Base-by-base conservation (phyloP, 208 protist genomes). In the Strigomonas galati region DNA sequence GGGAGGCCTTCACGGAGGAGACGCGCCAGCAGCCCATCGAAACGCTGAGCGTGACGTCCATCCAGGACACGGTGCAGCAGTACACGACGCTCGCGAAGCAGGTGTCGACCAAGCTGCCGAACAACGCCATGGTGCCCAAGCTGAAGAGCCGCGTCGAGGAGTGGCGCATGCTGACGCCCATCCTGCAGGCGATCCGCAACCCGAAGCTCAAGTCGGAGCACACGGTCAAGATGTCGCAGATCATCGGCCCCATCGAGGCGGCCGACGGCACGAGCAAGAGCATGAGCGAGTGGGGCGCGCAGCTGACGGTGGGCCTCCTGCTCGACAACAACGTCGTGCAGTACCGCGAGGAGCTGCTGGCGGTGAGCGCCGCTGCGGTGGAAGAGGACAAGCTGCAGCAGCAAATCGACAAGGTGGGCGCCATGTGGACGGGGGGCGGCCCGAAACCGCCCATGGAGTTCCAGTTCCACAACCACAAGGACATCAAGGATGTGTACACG, bases 331-430 rank as follows among this genome's bases (percentile, higher is more conserved):
- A 96, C 51, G 80, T 99, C 9, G 67, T 95, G 28, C 78, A 89
- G 27, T 90, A 90, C 65, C 83, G 80, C 49, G 93, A 97, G 23
- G 82, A 89, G 19, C 93, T 99, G 43, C 53, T 89, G 23, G 92
- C 93, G 60, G 91, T 99, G 46, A 98, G 89, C 61, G 89, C 89
- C 0, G 76, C 85, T 23, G 98, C 98, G 27, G 95, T 89, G 10
- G 95, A 98, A 76, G 98, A 99, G 82, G 96, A 92, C 69, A 91
- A 95, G 48, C 97, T 99, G 75, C 94, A 98, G 79, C 87, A 97
- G 68, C 85, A 97, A 63, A 94, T 99, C 48, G 91, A 98, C 73
- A 98, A 97, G 79, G 97, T 99, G 52, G 94, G 92, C 66, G 86
- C 94, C 17, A 77, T 86, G 48, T 93, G 93, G 89, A 96, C 95